Percentiles rank a stretch among this genome's conserved stretches.
phyloP scores from a whole-genome alignment of 306 rosid species.

The Cicer arietinum region DNA sequence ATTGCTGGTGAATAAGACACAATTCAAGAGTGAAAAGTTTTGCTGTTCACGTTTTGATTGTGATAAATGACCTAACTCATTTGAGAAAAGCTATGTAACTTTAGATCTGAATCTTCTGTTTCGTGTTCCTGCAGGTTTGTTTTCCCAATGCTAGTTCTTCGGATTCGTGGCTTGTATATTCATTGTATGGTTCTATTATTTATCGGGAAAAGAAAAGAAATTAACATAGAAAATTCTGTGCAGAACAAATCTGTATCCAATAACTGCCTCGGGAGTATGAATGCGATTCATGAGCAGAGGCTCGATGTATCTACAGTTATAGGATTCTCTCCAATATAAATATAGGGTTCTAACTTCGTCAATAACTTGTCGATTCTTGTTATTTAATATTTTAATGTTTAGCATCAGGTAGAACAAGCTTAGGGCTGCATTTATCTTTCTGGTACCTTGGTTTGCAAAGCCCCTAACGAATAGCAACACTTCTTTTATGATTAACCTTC shows the following conservation, averaged over 20 bases:
- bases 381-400: constrained; percentile 2
- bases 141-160: constrained; percentile 69
- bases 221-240: constrained; percentile 46
- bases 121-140: constrained; percentile 88
- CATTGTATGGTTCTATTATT: constrained; percentile 56
- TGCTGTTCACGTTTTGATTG: constrained; percentile 25
- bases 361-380: constrained; percentile 20
- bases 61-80: constrained; percentile 48
- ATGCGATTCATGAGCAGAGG: constrained; percentile 32
- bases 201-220: constrained; percentile 41
- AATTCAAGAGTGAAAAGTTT: constrained; percentile 21
- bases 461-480: background rate
- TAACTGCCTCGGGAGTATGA: constrained; percentile 42
- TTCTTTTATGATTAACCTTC: background rate
- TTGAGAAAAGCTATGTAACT: constrained; percentile 50
- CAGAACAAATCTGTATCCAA: constrained; percentile 47
- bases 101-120: constrained; percentile 74
- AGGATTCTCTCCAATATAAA: constrained; percentile 33
- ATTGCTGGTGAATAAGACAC: constrained; percentile 43
- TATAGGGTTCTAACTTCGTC: constrained; percentile 33
- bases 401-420: constrained; percentile 16
- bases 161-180: constrained; percentile 75
- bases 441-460: background rate
- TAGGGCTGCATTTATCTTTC: background rate
- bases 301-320: constrained; percentile 39